phyloP scores from a whole-genome alignment of 2,329 filamentous ascomycete species.

The Paracamarosporium sp. region DNA sequence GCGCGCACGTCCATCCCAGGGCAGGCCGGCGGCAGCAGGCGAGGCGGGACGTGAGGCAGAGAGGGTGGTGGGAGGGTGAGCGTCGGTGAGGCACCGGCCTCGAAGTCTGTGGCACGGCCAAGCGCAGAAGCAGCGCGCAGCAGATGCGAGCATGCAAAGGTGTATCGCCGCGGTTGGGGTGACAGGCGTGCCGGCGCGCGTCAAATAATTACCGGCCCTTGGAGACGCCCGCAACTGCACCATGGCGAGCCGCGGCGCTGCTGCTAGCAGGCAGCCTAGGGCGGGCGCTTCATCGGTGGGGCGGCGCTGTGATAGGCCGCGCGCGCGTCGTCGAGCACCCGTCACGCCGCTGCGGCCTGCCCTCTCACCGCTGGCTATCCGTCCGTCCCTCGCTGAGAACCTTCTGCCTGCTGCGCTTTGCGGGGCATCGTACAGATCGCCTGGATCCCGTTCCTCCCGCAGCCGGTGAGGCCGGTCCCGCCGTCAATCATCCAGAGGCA shows the following conservation, averaged over 20 bases:
- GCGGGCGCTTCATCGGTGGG: neutral
- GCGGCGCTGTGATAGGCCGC: conserved; percentile 4
- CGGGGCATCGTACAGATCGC: conserved; percentile 10
- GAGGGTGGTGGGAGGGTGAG: neutral
- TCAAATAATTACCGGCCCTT: conserved; percentile 4
- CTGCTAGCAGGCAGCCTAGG: neutral
- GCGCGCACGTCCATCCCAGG: conserved; percentile 27
- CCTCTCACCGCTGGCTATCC: conserved; percentile 5
- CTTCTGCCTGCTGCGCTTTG: conserved; percentile 4
- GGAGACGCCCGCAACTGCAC: neutral
- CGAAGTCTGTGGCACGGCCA: conserved; percentile 10
- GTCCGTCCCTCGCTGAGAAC: conserved; percentile 9
- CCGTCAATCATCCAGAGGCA: neutral
- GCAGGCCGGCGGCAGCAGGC: conserved; percentile 7
- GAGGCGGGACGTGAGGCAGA: neutral
- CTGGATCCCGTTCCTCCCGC: conserved; percentile 11
- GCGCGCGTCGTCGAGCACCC: neutral
- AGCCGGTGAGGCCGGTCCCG: conserved; percentile 16
- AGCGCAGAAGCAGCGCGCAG: conserved; percentile 5
- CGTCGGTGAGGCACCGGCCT: neutral
- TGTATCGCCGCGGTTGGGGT: neutral
- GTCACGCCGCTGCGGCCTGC: neutral
- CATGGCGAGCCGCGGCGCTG: conserved; percentile 2
- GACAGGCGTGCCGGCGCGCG: neutral
- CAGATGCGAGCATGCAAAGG: neutral